Base-by-base conservation (phyloP, 441 rosid species). In the Omphalea diandra region DNA sequence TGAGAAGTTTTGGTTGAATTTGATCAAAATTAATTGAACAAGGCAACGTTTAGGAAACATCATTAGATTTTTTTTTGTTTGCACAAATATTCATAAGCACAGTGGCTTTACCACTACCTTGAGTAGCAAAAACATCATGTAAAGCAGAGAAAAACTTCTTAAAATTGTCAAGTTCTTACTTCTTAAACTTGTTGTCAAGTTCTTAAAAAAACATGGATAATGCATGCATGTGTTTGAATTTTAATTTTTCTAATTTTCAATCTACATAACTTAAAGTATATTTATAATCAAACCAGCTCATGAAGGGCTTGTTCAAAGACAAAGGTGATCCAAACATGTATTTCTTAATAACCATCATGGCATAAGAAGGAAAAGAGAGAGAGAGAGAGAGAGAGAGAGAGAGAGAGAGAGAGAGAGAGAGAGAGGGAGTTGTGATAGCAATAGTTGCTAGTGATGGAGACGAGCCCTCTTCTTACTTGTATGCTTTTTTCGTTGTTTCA, bases 31-130 rank as follows among this genome's bases (percentile, higher is more conserved):
- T 65, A 89, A 58, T 57, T 81, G 60, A 57, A 78, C 79, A 77
- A 91, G 3, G 80, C 98, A 91, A 73, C 96, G 86, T 77, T 96
- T 86, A 78, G 90, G 75, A 58, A 78, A 68, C 63, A 88, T 63
- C 35, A 68, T 35, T 52, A 85, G n/a, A 75, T 71, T 80, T 81
- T 74, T 77, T 87, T 54, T 82, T 54, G 54, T 65, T 73, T 31
- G 68, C 83, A 67, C 75, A 77, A 17, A 64, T 26, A 75, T 44
- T 35, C 0, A 31, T 55, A 76, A 29, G 29, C 46, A 36, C 33
- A 44, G 46, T 17, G 47, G 73, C 65, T 52, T 59, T 44, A 44
- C 76, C 76, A 44, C 20, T 58, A 12, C 61, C 59, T 6, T 35
- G 44, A n/a, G 67, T 8, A 9, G 38, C n/a, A 70, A 81, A 69